Percentiles rank a stretch among this genome's conserved stretches.
These are phyloP conservation scores for Paecilomyces sp. DNA, from an alignment of 2,329 filamentous ascomycete genomes.

Conservation along the genomic window DNA sequence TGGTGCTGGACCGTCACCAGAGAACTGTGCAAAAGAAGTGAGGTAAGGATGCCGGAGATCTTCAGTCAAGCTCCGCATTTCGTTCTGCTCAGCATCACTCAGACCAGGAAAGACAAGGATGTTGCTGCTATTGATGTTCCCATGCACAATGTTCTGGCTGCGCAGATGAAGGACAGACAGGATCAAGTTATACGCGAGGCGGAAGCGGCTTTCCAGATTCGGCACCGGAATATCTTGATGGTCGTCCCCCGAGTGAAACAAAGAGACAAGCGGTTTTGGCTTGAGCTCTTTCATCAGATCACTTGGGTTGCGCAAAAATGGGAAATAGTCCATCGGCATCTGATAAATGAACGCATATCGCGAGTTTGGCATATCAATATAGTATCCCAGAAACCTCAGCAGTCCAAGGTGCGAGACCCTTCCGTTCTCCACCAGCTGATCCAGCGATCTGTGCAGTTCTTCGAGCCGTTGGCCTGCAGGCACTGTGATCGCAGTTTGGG, in stretches of 20 bases:
- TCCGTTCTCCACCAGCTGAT: slow-evolving; percentile 35
- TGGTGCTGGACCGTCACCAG: slow-evolving; percentile 40
- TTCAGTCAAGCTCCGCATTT: slow-evolving; percentile 24
- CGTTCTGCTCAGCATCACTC: slow-evolving; percentile 25
- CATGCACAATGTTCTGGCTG: slow-evolving; percentile 50
- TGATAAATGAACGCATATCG: slow-evolving; percentile 57
- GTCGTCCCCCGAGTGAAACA: slow-evolving; percentile 35
- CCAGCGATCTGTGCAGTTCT: slow-evolving; percentile 29
- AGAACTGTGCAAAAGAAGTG: slow-evolving; percentile 54
- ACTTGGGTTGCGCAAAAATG: slow-evolving; percentile 33
- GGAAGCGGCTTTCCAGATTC: slow-evolving; percentile 56
- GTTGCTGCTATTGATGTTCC: slow-evolving; percentile 60
- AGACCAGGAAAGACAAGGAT: slow-evolving; percentile 49
- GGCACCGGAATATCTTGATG: slow-evolving; percentile 37
- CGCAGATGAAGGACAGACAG: slow-evolving; percentile 52
- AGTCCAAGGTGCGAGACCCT: slow-evolving; percentile 34
- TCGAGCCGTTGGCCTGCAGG: slow-evolving; percentile 25
- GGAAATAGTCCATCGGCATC: slow-evolving; percentile 44
- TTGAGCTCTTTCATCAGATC: slow-evolving; percentile 29
- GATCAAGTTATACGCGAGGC: slow-evolving; percentile 52
- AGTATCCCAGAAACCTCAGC: slow-evolving; percentile 44
- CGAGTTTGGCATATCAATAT: slow-evolving; percentile 48
- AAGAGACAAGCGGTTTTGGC: slow-evolving; percentile 34
- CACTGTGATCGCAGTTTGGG: slow-evolving; percentile 19
- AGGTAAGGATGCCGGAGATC: slow-evolving; percentile 51